These are phyloP conservation scores for Lactarius akahatsu DNA, from an alignment of 768 basidiomycete species.

Conservation along the genomic window DNA sequence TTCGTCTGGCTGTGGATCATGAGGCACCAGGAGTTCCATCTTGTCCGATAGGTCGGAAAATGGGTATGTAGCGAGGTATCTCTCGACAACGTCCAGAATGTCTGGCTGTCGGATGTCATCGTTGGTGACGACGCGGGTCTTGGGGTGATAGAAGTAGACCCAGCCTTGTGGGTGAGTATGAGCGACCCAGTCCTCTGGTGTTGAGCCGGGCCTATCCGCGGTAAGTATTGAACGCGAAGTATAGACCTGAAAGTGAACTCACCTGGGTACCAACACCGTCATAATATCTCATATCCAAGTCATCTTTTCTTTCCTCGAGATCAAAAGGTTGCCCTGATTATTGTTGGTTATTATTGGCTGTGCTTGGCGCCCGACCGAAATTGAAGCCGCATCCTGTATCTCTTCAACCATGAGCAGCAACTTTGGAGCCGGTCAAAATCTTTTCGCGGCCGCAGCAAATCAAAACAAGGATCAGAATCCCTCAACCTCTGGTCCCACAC, in stretches of 20 bases:
- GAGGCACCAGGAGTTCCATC: constrained; percentile 47
- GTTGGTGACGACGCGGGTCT: constrained; percentile 45
- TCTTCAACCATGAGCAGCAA: constrained; percentile 27
- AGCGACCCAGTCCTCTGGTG: constrained; percentile 11
- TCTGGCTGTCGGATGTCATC: constrained; percentile 49
- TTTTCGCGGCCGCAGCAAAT: constrained; percentile 18
- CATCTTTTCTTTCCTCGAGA: neutral
- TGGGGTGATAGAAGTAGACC: constrained; percentile 49
- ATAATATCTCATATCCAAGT: constrained; percentile 12
- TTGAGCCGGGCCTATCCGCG: constrained; percentile 4
- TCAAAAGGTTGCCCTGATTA: neutral
- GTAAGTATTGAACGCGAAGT: neutral
- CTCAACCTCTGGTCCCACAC: constrained; percentile 8
- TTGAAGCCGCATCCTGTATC: neutral
- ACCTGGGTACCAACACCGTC: constrained; percentile 8
- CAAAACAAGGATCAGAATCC: constrained; percentile 26
- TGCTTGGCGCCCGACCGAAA: constrained; percentile 3
- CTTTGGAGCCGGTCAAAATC: constrained; percentile 17
- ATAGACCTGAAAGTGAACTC: neutral
- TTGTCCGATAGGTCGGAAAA: constrained; percentile 38
- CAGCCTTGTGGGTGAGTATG: constrained; percentile 50
- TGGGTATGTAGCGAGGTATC: constrained; percentile 35
- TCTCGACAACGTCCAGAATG: constrained; percentile 35
- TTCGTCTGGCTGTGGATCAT: constrained; percentile 31
- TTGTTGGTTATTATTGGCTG: neutral